Evolutionary conservation across 306 rosid species (phyloP), one percentile per base, ranked within the genome.

Genomic region (Phaseolus lunatus): DNA sequence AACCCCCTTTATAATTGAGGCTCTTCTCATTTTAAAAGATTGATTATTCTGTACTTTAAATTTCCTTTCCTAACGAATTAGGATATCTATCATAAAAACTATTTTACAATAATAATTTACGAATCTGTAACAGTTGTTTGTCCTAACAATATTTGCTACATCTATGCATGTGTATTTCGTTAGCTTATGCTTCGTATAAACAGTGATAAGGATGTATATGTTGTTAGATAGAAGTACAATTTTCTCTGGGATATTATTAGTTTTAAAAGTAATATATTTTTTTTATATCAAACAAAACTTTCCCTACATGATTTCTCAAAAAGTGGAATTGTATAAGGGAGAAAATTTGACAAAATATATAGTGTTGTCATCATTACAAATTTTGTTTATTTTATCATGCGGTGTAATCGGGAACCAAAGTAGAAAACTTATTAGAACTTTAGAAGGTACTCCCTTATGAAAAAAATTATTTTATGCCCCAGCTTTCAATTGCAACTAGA

Each of bases 11-110:
- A 56, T 65, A 23, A 66, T 24, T 31, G 35, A 57, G 62, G 13
- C 62, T 37, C 48, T 49, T 76, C 56, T 76, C 69, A 49, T 75
- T 70, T 66, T 62, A 31, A 59, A 68, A 20, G 50, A 69, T 58
- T 2, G 7, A n/a, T 53, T 58, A 13, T 5, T 66, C 70, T 35
- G 14, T 45, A 47, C 26, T 64, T 71, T 48, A 23, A 37, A 20
- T 70, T 76, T 18, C 43, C 58, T 70, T 70, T 62, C 37, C 26
- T 33, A 65, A 35, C 20, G 50, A 58, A 70, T 8, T 62, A 62
- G 31, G 52, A 52, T 50, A 70, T 58, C 26, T 26, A 37, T 53
- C 1, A 26, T 52, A 33, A 50, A 76, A 67, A 14, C 44, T 61
- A 61, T 61, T 54, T 56, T 45, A 10, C 54, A 37, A 29, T 23